Evolutionary conservation across 495 filamentous ascomycete genomes (phyloP), one percentile per base, ranked within the genome.

Genomic region (Aspergillus funiculosus): DNA sequence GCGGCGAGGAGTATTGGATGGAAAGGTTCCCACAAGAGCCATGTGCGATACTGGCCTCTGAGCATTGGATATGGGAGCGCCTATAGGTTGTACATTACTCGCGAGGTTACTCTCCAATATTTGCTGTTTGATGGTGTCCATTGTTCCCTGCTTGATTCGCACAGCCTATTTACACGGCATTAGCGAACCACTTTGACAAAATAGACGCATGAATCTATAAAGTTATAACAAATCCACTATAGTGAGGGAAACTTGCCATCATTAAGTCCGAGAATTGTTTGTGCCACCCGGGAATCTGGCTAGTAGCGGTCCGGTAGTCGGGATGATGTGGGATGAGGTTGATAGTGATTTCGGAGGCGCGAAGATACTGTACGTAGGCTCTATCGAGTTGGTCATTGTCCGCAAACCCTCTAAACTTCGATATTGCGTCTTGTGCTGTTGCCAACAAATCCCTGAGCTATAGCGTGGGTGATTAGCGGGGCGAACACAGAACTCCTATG

Each of bases 351-450:
- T 86, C 82, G 32, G 75, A 86, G 18, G 90, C 83, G 29, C 82
- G 78, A 39, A 96, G 73, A 62, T 86, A 97, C 35, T 95, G 86
- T 19, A 82, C 70, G 52, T 82, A 87, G 37, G 81, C 82, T 24
- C 60, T 66, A 50, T 87, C 81, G n/a, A 72, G 67, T 44, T 72
- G 57, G 13, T 74, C 64, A 31, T 81, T 79, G 25, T 77, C 64
- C 27, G 58, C 51, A 37, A 66, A 61, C 10, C 38, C 41, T 38
- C 54, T 60, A 19, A 67, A 61, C 51, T 58, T 55, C 28, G 62
- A 46, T 21, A 72, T 63, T 30, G 67, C 67, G 30, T 63, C 60
- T 34, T 60, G 54, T 13, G 68, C 70, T 18, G 47, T 59, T 32
- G 50, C 50, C 7, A 73, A 48, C 25, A 73, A 53, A 22, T 57